Evolutionary conservation across 108 stramenopile genomes (phyloP).

Genomic region (Pseudonitzschia multistriata): DNA sequence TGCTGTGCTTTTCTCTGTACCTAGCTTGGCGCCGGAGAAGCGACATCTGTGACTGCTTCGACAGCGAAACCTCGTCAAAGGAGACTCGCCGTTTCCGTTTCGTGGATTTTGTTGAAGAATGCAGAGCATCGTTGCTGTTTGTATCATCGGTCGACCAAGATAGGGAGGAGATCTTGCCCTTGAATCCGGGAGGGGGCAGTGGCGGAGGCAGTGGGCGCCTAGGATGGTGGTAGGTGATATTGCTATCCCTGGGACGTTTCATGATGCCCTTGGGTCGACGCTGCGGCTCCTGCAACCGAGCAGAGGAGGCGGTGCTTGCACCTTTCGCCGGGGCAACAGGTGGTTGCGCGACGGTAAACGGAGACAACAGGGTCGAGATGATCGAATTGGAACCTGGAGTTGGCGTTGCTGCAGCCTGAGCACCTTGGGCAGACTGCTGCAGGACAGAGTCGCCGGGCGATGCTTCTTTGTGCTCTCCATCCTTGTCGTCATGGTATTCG

Average conservation of each 20-base stretch:
- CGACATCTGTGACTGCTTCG: not conserved
- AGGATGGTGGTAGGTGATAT: conserved; percentile 10
- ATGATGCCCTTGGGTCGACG: conserved; percentile 8
- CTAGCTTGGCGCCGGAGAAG: not conserved
- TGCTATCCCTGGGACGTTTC: conserved; percentile 17
- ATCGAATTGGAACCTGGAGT: not conserved
- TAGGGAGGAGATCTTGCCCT: not conserved
- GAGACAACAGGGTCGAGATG: not conserved
- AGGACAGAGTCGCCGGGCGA: not conserved
- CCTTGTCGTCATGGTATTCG: not conserved
- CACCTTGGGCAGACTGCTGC: too few species aligned
- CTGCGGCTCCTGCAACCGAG: not conserved
- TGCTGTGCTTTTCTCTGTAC: not conserved
- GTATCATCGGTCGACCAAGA: not conserved
- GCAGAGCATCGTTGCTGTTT: not conserved
- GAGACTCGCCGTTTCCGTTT: conserved; percentile 5
- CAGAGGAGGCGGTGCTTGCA: too few species aligned
- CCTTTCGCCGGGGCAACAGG: too few species aligned
- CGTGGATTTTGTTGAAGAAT: not conserved
- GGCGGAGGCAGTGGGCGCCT: not conserved
- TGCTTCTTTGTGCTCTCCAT: not conserved
- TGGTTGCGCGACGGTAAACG: not conserved
- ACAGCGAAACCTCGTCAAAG: not conserved
- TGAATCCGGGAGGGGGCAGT: conserved; percentile 5
- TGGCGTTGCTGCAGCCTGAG: not conserved